Evolutionary conservation across 1,284 basidiomycete species (phyloP).

Genomic region (Farysia itapuensis): DNA sequence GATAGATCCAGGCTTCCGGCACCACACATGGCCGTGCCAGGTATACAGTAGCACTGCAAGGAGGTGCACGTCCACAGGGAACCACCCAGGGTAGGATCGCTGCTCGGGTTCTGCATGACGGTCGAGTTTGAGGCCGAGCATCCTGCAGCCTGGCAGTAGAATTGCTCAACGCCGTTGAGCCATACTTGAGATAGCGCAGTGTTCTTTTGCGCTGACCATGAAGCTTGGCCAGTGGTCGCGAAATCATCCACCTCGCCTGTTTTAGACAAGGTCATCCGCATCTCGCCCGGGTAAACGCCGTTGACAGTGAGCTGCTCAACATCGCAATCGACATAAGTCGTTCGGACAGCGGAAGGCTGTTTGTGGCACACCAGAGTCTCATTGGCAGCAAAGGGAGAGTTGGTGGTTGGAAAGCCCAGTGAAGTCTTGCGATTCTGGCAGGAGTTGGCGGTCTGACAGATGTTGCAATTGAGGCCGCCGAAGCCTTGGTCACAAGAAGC

Average conservation of each 20-base stretch:
- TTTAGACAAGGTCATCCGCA: slow-evolving; percentile 44
- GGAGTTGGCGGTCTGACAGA: slow-evolving; percentile 30
- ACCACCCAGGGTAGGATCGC: slow-evolving; percentile 15
- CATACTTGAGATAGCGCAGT: slow-evolving; percentile 43
- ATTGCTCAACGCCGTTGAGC: slow-evolving; percentile 46
- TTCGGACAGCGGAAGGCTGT: slow-evolving; percentile 39
- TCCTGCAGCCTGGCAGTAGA: slow-evolving; percentile 46
- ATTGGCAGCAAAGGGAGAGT: slow-evolving; percentile 17
- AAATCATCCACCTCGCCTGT: slow-evolving; percentile 27
- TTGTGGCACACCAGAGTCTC: slow-evolving; percentile 39
- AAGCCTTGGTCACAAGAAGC: slow-evolving; percentile 38
- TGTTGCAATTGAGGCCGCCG: slow-evolving; percentile 48
- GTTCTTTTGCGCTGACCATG: slow-evolving; percentile 29
- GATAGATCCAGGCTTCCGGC: slow-evolving; percentile 27
- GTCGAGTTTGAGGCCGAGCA: slow-evolving; percentile 38
- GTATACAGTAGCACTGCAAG: slow-evolving; percentile 47
- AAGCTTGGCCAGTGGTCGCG: slow-evolving; percentile 27
- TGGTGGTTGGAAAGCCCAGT: slow-evolving; percentile 10
- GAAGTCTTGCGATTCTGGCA: slow-evolving; percentile 28
- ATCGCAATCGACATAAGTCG: slow-evolving; percentile 37
- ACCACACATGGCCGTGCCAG: slow-evolving; percentile 39
- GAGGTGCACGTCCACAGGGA: slow-evolving; percentile 35
- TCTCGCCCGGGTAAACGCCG: slow-evolving; percentile 35
- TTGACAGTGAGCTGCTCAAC: slow-evolving; percentile 36
- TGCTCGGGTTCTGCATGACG: slow-evolving; percentile 6